Evolutionary conservation across 768 basidiomycete genomes (phyloP), one percentile per base, ranked within the genome.

Genomic region (Lactarius pseudohatsudake): DNA sequence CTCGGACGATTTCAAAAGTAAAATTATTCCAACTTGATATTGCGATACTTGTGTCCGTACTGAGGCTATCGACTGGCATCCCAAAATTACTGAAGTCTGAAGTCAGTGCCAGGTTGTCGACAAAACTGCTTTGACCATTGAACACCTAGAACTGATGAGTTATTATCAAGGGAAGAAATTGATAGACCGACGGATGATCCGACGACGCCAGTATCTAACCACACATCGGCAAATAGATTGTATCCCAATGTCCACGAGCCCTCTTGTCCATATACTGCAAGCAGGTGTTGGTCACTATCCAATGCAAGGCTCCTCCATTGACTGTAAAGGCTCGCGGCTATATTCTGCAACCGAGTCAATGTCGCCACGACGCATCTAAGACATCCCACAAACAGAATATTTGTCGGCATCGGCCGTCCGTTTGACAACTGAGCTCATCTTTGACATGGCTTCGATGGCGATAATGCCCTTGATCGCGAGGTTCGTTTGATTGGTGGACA

Each of bases 401-500:
- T 74, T 66, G 11, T 57, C 34, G 0, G 66, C 72, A 7, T 75
- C 72, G 1, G 34, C 54, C 1, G 22, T 16, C 4, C 73, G 36
- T 2, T 72, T 71, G n/a, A 76, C 53, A 3, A 71, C 63, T 4
- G 74, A 69, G 6, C 81, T 79, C 47, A 90, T 85, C 65, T 84
- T 77, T 3, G 83, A 79, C 86, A 89, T 88, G 4, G 84, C 85
- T 67, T 82, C 76, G 72, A 89, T 86, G 4, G 86, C 87, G 59
- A 88, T 76, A 65, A 88, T 86, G 43, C 88, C 88, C 71, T 90
- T 90, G 75, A 89, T 84, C 4, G 87, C 88, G 30, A 88, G 78
- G 71, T 88, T 89, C 13, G 87, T 89, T 72, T 87, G 85, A 70
- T 89, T 88, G 8, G 80, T 80, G 22, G 40, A 62, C 16, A 56